These are phyloP conservation scores for Postia placenta DNA, from an alignment of 768 basidiomycete species.

Conservation along the genomic window DNA sequence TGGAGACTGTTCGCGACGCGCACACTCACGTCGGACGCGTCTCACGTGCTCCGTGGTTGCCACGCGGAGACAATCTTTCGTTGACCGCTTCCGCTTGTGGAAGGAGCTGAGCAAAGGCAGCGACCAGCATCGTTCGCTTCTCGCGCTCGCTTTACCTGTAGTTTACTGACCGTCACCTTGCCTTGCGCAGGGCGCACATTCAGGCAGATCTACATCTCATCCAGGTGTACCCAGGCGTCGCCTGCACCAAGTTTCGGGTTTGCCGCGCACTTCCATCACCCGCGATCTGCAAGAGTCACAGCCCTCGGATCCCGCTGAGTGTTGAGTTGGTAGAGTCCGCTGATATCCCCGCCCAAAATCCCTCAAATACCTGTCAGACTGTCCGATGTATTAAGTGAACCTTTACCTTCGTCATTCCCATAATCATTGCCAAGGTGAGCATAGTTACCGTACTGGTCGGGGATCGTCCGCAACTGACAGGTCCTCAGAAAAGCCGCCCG, in stretches of 20 bases:
- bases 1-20: background rate
- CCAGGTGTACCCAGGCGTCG: background rate
- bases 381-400: constrained; percentile 15
- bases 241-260: background rate
- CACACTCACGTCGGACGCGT: background rate
- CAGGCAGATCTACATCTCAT: background rate
- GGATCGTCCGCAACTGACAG: constrained; percentile 4
- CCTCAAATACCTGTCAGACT: constrained; percentile 5
- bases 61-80: background rate
- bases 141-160: constrained; percentile 11
- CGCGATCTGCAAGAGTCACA: constrained; percentile 6
- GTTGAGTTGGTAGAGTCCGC: constrained; percentile 1
- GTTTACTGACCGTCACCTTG: constrained; percentile 7
- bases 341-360: constrained; percentile 4
- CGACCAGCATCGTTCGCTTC: background rate
- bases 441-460: constrained; percentile 10
- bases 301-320: constrained; percentile 12
- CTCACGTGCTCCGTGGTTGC: background rate
- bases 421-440: constrained; percentile 18
- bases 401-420: constrained; percentile 7
- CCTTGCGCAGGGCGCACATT: constrained; percentile 20
- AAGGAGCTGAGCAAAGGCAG: background rate
- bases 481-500: constrained; percentile 7
- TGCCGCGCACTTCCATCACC: constrained; percentile 7
- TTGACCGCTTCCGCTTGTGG: background rate